phyloP scores from a whole-genome alignment of 495 filamentous ascomycete genomes.

The Aspergillus sclerotiicarbonarius region DNA sequence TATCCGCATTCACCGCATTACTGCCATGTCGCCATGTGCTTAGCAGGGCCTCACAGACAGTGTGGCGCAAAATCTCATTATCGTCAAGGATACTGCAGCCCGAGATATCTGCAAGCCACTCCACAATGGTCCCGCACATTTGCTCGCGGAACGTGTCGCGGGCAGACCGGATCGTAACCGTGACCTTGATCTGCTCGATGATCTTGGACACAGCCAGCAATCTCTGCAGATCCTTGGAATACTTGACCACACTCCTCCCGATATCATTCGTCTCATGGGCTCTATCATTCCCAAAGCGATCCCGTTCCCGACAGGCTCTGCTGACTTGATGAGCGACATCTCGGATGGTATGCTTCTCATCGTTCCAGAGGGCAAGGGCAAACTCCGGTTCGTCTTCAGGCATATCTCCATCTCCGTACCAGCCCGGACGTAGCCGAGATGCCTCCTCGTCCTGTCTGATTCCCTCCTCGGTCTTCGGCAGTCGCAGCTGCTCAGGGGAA shows the following conservation, averaged over 20 bases:
- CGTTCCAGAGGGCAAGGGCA: conserved; percentile 92
- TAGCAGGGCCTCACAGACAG: conserved; percentile 88
- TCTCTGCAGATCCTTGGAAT: conserved; percentile 65
- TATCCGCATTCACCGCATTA: conserved; percentile 73
- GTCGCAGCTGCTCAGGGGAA: conserved; percentile 88
- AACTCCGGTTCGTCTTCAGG: conserved; percentile 65
- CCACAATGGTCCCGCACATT: conserved; percentile 97
- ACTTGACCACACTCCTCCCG: conserved; percentile 79
- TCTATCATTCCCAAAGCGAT: conserved; percentile 64
- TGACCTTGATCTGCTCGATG: conserved; percentile 94
- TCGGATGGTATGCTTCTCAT: conserved; percentile 95
- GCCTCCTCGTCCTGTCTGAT: conserved; percentile 78
- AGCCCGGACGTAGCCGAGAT: conserved; percentile 71
- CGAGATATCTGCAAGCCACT: conserved; percentile 91
- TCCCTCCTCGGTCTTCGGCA: conserved; percentile 74
- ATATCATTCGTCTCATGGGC: conserved; percentile 86
- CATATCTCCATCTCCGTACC: conserved; percentile 64
- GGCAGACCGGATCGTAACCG: conserved; percentile 88
- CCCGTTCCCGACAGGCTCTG: conserved; percentile 75
- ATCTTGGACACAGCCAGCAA: conserved; percentile 73
- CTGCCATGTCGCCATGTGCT: conserved; percentile 84
- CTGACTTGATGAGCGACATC: conserved; percentile 88
- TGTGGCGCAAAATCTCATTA: conserved; percentile 70
- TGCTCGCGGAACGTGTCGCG: conserved; percentile 95
- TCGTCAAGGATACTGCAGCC: conserved; percentile 84